Conservation (phyloP, 129 eudicot species). For the Scalesia atractyloides region DNA sequence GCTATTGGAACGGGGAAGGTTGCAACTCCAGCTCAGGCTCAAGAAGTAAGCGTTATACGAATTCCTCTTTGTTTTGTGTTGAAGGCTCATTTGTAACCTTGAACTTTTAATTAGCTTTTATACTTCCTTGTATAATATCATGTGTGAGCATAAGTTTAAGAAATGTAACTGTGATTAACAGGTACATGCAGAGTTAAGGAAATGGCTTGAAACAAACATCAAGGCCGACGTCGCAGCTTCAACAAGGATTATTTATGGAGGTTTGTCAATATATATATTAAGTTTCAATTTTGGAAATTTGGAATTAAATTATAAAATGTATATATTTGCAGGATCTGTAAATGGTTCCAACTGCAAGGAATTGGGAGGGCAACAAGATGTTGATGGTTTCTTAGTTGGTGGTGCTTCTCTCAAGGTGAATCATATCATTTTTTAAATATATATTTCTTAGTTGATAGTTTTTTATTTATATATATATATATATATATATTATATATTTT, state of each 20-base stretch:
- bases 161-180: slow-evolving; percentile 11
- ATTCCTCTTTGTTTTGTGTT: too few relatives aligned
- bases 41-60: slow-evolving; percentile 76
- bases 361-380: slow-evolving; percentile 61
- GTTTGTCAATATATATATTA: slow-evolving; percentile 24
- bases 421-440: background rate
- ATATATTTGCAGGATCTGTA: slow-evolving; percentile 51
- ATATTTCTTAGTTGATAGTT: background rate
- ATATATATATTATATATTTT: background rate
- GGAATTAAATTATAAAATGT: background rate
- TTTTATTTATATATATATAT: background rate
- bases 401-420: slow-evolving; percentile 70
- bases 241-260: slow-evolving; percentile 69
- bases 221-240: slow-evolving; percentile 59
- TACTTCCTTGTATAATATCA: background rate
- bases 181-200: slow-evolving; percentile 66
- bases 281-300: background rate
- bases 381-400: slow-evolving; percentile 75
- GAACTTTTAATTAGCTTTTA: background rate
- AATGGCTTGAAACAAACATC: slow-evolving; percentile 54
- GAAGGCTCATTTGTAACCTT: too few relatives aligned
- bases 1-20: slow-evolving; percentile 80
- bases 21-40: slow-evolving; percentile 69
- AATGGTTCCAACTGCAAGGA: slow-evolving; percentile 72
- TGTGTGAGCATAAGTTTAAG: slow-evolving; percentile 3